These are phyloP conservation scores for Coprinellus micaceus DNA, from an alignment of 768 basidiomycete genomes.

Conservation along the genomic window DNA sequence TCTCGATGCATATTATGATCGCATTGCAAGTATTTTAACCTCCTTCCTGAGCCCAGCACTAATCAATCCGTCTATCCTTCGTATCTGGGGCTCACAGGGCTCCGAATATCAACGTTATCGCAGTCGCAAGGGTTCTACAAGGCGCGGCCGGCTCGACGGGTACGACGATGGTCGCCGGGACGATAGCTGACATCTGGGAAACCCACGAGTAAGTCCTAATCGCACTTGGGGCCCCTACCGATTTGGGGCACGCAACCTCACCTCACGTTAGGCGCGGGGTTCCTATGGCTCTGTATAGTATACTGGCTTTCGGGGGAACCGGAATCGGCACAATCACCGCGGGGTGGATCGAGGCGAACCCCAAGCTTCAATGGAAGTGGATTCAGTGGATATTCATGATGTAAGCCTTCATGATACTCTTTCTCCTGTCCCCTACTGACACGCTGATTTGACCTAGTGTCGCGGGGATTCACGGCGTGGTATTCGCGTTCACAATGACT, in stretches of 20 bases:
- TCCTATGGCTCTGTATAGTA: slow-evolving; percentile 69
- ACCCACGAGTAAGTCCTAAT: slow-evolving; percentile 44
- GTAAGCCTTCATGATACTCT: slow-evolving; percentile 28
- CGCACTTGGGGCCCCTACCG: background rate
- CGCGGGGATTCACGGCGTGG: slow-evolving; percentile 24
- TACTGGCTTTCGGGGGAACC: slow-evolving; percentile 55
- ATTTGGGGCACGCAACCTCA: background rate
- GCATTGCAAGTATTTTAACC: slow-evolving; percentile 30
- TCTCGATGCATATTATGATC: slow-evolving; percentile 45
- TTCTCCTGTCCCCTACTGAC: slow-evolving; percentile 1
- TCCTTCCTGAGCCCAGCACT: background rate
- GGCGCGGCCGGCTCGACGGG: slow-evolving; percentile 68
- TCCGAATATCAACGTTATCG: slow-evolving; percentile 53
- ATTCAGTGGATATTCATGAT: slow-evolving; percentile 80
- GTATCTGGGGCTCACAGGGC: slow-evolving; percentile 21
- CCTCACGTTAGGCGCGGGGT: slow-evolving; percentile 51
- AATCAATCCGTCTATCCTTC: too few relatives aligned
- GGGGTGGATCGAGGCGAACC: slow-evolving; percentile 64
- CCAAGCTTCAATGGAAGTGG: slow-evolving; percentile 69
- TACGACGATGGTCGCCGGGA: slow-evolving; percentile 67
- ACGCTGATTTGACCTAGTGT: slow-evolving; percentile 9
- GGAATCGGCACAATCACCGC: slow-evolving; percentile 62
- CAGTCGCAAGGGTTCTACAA: slow-evolving; percentile 54
- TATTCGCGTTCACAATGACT: slow-evolving; percentile 49
- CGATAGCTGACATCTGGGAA: slow-evolving; percentile 63